A percentile compares a stretch with the other conserved stretches of the same genome.
Evolutionary conservation across 2,329 filamentous ascomycete species (phyloP).

Genomic region (Graphiopsis chlorocephala): DNA sequence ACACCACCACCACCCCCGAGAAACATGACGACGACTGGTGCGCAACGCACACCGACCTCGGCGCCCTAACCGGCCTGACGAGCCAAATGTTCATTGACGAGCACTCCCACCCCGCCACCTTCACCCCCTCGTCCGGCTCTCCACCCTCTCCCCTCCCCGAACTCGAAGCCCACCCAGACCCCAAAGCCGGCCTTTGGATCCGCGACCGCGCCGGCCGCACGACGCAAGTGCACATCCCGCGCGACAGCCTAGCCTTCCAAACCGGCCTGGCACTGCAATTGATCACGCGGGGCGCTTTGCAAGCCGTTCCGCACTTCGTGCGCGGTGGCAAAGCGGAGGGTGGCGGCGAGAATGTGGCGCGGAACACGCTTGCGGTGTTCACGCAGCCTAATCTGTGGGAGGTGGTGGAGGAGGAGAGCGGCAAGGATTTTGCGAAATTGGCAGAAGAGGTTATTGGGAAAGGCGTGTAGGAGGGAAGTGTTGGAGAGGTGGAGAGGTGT

Average conservation of each 20-base stretch:
- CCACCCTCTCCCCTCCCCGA: conserved; percentile 60
- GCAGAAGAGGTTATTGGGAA: conserved; percentile 44
- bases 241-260: conserved; percentile 91
- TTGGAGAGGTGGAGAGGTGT: background rate
- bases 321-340: conserved; percentile 55
- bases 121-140: conserved; percentile 22
- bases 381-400: conserved; percentile 92
- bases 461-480: background rate
- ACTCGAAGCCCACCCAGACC: conserved; percentile 73
- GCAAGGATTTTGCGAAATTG: conserved; percentile 73
- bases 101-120: conserved; percentile 39
- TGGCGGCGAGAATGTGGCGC: conserved; percentile 40
- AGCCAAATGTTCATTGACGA: conserved; percentile 97
- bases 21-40: conserved; percentile 85
- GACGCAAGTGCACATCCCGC: conserved; percentile 88
- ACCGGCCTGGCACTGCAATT: conserved; percentile 88
- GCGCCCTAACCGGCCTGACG: conserved; percentile 89
- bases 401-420: conserved; percentile 67
- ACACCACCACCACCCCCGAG: conserved; percentile 41
- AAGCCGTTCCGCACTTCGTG: conserved; percentile 94
- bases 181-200: conserved; percentile 88
- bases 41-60: conserved; percentile 84
- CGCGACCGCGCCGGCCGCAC: conserved; percentile 76
- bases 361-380: conserved; percentile 91
- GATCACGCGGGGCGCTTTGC: conserved; percentile 88